These are phyloP conservation scores for Paraphaeosphaeria sporulosa DNA, from an alignment of 2,329 filamentous ascomycete genomes.

Conservation along the genomic window DNA sequence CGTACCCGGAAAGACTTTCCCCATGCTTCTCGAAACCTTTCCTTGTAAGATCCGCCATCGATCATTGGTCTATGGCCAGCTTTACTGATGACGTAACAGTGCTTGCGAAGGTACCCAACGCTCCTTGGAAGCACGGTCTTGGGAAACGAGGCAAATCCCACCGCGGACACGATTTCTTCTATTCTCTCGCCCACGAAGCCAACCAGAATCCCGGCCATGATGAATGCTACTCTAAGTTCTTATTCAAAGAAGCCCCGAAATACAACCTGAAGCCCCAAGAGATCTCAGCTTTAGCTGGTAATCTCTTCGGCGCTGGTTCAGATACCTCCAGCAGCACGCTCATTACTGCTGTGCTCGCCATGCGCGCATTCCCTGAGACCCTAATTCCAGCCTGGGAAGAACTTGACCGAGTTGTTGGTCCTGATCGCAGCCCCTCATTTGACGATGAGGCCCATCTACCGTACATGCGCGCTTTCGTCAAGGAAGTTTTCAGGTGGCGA, in stretches of 20 bases:
- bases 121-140: slow-evolving; percentile 47
- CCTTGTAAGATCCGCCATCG: slow-evolving; percentile 53
- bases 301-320: slow-evolving; percentile 44
- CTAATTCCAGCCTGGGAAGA: slow-evolving; percentile 42
- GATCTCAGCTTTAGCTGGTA: slow-evolving; percentile 42
- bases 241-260: slow-evolving; percentile 52
- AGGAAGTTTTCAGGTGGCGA: slow-evolving; percentile 47
- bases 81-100: slow-evolving; percentile 17
- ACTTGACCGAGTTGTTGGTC: slow-evolving; percentile 42
- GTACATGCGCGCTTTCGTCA: slow-evolving; percentile 50
- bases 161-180: slow-evolving; percentile 46
- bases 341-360: slow-evolving; percentile 43
- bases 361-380: slow-evolving; percentile 44
- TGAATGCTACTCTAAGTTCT: slow-evolving; percentile 43
- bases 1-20: slow-evolving; percentile 61
- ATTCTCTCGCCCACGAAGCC: slow-evolving; percentile 41
- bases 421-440: slow-evolving; percentile 41
- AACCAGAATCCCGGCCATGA: slow-evolving; percentile 40
- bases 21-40: slow-evolving; percentile 66
- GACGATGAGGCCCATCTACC: slow-evolving; percentile 43
- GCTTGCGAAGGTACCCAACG: slow-evolving; percentile 38
- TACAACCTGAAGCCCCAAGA: slow-evolving; percentile 39
- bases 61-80: slow-evolving; percentile 53
- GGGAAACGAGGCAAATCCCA: slow-evolving; percentile 34
- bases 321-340: slow-evolving; percentile 46